phyloP scores from a whole-genome alignment of 352 stramenopile species.

The Halophytophthora batemanensis region DNA sequence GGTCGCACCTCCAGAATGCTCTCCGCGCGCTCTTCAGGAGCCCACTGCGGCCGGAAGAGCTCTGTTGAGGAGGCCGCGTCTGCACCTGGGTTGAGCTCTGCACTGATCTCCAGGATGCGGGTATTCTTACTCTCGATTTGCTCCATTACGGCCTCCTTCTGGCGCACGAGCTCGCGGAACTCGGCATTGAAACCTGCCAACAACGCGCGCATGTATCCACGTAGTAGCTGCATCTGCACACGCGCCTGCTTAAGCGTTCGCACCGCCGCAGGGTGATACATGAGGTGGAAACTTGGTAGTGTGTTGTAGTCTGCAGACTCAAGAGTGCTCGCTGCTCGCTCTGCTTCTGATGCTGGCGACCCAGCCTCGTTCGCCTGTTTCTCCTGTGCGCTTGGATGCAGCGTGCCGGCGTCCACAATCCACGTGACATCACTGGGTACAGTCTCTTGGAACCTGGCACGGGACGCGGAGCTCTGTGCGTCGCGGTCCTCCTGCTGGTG shows the following conservation, averaged over 20 bases:
- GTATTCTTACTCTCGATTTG: conserved; percentile 88
- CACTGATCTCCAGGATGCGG: conserved; percentile 85
- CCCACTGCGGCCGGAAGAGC: conserved; percentile 51
- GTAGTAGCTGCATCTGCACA: conserved; percentile 84
- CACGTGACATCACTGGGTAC: conserved; percentile 52
- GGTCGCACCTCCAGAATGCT: conserved; percentile 62
- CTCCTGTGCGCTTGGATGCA: conserved; percentile 30
- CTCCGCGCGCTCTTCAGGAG: conserved; percentile 56
- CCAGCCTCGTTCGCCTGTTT: conserved; percentile 3
- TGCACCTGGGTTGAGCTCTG: conserved; percentile 41
- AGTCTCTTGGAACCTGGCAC: conserved; percentile 47
- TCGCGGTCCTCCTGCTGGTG: conserved; percentile 45
- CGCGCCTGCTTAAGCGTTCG: conserved; percentile 80
- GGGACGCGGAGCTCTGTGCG: conserved; percentile 9
- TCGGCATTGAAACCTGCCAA: conserved; percentile 81
- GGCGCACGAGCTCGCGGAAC: conserved; percentile 66
- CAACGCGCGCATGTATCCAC: conserved; percentile 64
- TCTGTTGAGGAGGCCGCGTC: conserved; percentile 15
- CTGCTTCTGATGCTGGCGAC: neutral
- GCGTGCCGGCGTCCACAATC: conserved; percentile 45
- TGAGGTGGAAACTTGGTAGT: conserved; percentile 53
- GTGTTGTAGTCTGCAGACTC: conserved; percentile 27
- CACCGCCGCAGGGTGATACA: conserved; percentile 87
- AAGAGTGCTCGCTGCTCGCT: neutral
- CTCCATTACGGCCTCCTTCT: conserved; percentile 83